Conservation (phyloP, 768 basidiomycete genomes). For the Collybiopsis luxurians region DNA sequence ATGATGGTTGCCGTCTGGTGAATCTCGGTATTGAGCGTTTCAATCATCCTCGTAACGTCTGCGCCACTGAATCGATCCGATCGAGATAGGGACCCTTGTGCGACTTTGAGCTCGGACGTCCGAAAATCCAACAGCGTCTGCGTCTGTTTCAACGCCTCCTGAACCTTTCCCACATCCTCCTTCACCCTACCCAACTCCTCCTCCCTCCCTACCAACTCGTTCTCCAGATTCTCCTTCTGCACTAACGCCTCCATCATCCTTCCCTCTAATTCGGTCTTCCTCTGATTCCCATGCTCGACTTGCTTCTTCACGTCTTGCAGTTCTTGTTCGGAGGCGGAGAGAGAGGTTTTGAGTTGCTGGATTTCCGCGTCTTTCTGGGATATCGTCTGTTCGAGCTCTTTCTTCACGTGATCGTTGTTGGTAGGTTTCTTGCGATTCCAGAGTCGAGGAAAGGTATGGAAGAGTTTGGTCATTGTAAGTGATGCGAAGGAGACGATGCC, state of each 20-base stretch:
- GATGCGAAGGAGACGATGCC: conserved; percentile 10
- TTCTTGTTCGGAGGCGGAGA: not conserved
- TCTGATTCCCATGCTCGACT: conserved; percentile 13
- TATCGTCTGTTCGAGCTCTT: not conserved
- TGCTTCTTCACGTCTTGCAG: conserved; percentile 6
- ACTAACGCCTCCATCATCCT: conserved; percentile 14
- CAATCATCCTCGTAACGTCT: conserved; percentile 32
- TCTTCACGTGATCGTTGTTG: not conserved
- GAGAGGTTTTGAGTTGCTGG: conserved; percentile 2
- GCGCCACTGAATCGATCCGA: conserved; percentile 32
- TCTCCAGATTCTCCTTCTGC: conserved; percentile 14
- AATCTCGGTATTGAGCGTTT: conserved; percentile 33
- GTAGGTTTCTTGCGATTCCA: not conserved
- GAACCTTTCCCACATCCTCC: conserved; percentile 20
- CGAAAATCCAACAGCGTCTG: conserved; percentile 27
- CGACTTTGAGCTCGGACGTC: conserved; percentile 36
- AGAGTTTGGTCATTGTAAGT: not conserved
- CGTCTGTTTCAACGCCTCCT: conserved; percentile 22
- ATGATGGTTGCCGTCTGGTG: conserved; percentile 34
- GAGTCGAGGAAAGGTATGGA: not conserved
- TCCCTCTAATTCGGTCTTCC: conserved; percentile 1
- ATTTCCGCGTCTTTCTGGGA: conserved; percentile 7
- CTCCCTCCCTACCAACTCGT: conserved; percentile 17
- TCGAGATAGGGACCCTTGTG: conserved; percentile 33
- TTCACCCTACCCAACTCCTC: conserved; percentile 19